These are phyloP conservation scores for Lodderomyces oxycetoniae DNA, from an alignment of 1,139 yeast species.

Conservation along the genomic window DNA sequence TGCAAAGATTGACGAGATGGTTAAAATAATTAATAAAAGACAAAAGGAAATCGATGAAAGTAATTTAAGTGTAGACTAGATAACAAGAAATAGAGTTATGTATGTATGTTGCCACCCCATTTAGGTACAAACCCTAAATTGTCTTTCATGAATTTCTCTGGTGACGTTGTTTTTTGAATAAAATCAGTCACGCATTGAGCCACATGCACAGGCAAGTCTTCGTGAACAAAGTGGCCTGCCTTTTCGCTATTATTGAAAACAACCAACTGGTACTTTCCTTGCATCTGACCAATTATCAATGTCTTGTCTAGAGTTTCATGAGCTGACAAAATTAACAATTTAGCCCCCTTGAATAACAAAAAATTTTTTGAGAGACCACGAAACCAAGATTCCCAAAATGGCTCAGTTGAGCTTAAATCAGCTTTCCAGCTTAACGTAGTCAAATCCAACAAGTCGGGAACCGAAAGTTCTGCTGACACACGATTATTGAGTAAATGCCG, in stretches of 20 bases:
- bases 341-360: conserved; percentile 47
- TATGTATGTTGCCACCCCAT: conserved; percentile 49
- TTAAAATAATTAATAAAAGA: conserved; percentile 45
- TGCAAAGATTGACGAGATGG: conserved; percentile 77
- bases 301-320: conserved; percentile 83
- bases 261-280: conserved; percentile 84
- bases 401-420: conserved; percentile 54
- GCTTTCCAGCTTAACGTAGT: conserved; percentile 52
- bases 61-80: conserved; percentile 29
- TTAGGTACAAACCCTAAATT: conserved; percentile 41
- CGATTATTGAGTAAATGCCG: conserved; percentile 49
- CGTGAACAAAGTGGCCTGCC: conserved; percentile 90
- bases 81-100: conserved; percentile 11
- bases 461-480: conserved; percentile 67
- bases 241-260: conserved; percentile 58
- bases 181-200: conserved; percentile 53
- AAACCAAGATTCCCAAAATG: conserved; percentile 85
- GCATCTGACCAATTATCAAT: conserved; percentile 94
- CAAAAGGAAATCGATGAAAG: conserved; percentile 23
- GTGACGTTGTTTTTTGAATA: conserved; percentile 40
- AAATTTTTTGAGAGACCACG: conserved; percentile 62
- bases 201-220: conserved; percentile 72
- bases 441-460: conserved; percentile 55
- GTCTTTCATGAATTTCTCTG: conserved; percentile 33
- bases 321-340: conserved; percentile 79